A percentile compares a stretch with the other conserved stretches of the same genome.
phyloP scores from a whole-genome alignment of 1,284 basidiomycete species.

The Cronartium quercuum region DNA sequence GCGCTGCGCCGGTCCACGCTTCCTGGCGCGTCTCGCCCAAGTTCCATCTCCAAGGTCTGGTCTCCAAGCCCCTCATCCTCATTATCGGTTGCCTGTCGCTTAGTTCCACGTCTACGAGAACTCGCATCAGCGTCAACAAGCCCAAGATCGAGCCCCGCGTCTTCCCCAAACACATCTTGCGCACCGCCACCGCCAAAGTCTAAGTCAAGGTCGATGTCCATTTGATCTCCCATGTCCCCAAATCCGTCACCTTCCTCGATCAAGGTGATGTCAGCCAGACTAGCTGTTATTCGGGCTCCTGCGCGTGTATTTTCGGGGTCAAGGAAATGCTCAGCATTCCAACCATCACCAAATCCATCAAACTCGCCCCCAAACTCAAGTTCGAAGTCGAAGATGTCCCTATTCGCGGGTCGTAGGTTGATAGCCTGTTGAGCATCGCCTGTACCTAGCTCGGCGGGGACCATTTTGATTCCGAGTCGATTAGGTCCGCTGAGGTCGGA shows the following conservation, averaged over 20 bases:
- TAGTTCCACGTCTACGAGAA: not conserved
- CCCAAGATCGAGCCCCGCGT: not conserved
- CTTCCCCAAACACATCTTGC: not conserved
- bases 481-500: not conserved
- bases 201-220: not conserved
- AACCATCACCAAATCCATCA: conserved; percentile 17
- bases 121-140: not conserved
- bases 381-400: conserved; percentile 22
- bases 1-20: conserved; percentile 17
- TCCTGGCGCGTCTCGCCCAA: conserved; percentile 27
- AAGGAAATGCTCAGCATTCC: conserved; percentile 5
- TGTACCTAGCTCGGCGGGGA: not conserved
- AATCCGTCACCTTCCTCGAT: not conserved
- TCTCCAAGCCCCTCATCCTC: not conserved
- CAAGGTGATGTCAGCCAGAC: conserved; percentile 18
- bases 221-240: not conserved
- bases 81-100: not conserved
- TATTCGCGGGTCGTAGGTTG: conserved; percentile 10
- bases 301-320: conserved; percentile 4
- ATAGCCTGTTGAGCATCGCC: conserved; percentile 2
- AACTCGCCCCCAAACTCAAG: conserved; percentile 18
- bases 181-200: not conserved
- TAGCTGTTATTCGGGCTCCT: conserved; percentile 7
- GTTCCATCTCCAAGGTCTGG: conserved; percentile 27
- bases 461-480: not conserved